Evolutionary conservation across 106 monocot genomes (phyloP).

Genomic region (Allium cepa): DNA sequence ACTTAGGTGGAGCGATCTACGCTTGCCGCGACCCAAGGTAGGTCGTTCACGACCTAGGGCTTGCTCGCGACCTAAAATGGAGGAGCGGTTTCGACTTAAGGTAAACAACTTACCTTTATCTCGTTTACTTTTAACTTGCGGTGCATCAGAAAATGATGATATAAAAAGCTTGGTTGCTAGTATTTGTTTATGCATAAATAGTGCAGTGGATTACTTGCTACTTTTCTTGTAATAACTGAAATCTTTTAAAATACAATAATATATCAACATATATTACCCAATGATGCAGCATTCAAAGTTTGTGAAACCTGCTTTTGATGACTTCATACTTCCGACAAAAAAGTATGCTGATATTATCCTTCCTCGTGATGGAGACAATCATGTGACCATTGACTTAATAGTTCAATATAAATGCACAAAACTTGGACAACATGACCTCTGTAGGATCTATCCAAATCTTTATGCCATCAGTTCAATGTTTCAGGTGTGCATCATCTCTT

Average conservation of each 20-base stretch:
- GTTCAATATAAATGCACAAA: slow-evolving; percentile 41
- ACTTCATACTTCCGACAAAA: slow-evolving; percentile 43
- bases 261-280: background rate
- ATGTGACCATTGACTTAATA: slow-evolving; percentile 41
- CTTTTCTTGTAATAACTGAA: too few relatives aligned
- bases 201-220: too few relatives aligned
- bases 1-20: too few relatives aligned
- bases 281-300: slow-evolving; percentile 31
- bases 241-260: background rate
- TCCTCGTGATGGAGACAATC: slow-evolving; percentile 40
- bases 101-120: too few relatives aligned
- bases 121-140: too few relatives aligned
- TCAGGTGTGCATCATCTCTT: slow-evolving; percentile 3
- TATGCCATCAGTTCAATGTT: slow-evolving; percentile 60
- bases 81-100: too few relatives aligned
- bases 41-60: too few relatives aligned
- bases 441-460: slow-evolving; percentile 42
- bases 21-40: too few relatives aligned
- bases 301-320: slow-evolving; percentile 49
- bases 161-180: too few relatives aligned
- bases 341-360: slow-evolving; percentile 51
- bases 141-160: too few relatives aligned
- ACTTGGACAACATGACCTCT: slow-evolving; percentile 44
- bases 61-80: too few relatives aligned
- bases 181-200: too few relatives aligned